These are phyloP conservation scores for Plasmopara viticola DNA, from an alignment of 352 stramenopile genomes.

Conservation along the genomic window DNA sequence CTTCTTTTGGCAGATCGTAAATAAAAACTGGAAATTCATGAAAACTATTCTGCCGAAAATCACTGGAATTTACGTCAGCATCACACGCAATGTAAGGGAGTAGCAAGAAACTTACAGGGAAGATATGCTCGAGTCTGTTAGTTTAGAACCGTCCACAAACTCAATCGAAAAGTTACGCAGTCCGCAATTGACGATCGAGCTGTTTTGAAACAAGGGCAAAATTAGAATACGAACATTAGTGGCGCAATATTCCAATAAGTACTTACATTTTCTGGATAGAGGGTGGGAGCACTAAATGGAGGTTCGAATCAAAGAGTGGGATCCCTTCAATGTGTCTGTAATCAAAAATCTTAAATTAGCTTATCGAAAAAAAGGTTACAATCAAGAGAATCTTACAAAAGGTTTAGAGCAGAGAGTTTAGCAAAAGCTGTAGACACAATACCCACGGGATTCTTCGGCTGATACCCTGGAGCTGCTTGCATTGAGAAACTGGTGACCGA, in stretches of 20 bases:
- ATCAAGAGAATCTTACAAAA: slow-evolving; percentile 27
- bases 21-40: slow-evolving; percentile 8
- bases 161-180: slow-evolving; percentile 38
- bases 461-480: slow-evolving; percentile 24
- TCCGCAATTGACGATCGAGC: slow-evolving; percentile 35
- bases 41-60: slow-evolving; percentile 41
- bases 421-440: slow-evolving; percentile 38
- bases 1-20: slow-evolving; percentile 5
- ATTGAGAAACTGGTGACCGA: slow-evolving; percentile 39
- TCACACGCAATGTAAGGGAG: neutral
- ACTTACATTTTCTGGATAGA: slow-evolving; percentile 44
- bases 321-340: slow-evolving; percentile 40
- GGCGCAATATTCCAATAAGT: neutral
- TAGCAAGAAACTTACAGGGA: slow-evolving; percentile 18
- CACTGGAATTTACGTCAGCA: slow-evolving; percentile 15
- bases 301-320: slow-evolving; percentile 20
- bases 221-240: too few relatives aligned
- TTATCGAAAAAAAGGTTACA: neutral
- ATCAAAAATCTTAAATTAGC: slow-evolving; percentile 4
- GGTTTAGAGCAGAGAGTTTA: slow-evolving; percentile 30
- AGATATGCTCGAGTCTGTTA: slow-evolving; percentile 18
- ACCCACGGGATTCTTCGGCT: slow-evolving; percentile 27
- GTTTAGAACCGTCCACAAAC: slow-evolving; percentile 24
- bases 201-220: slow-evolving; percentile 1
- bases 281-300: slow-evolving; percentile 39